Evolutionary conservation across 148 eudicot genomes (phyloP).

Genomic region (Cornus controversa): DNA sequence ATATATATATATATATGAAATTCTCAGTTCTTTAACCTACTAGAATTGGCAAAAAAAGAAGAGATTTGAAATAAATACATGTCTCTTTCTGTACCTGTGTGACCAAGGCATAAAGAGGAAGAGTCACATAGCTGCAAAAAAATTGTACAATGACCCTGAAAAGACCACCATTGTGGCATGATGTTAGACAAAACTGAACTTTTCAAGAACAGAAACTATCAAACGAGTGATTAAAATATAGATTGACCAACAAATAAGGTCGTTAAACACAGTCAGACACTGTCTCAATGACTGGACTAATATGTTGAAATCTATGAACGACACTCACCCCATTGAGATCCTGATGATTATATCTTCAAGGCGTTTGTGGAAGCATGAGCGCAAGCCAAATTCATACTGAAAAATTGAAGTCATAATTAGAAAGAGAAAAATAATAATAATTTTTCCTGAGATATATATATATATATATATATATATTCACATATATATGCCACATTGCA

Average conservation of each 20-base stretch:
- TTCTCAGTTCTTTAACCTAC: no score
- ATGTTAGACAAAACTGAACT: background rate
- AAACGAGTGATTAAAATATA: background rate
- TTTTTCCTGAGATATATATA: no score
- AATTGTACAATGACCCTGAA: background rate
- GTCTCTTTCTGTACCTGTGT: background rate
- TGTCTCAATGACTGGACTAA: background rate
- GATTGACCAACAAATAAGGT: background rate
- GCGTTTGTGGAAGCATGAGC: background rate
- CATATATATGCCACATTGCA: no score
- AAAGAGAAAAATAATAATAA: background rate
- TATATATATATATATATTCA: no score
- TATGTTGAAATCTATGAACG: no score
- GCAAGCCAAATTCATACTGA: conserved; percentile 3
- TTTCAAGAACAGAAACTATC: background rate
- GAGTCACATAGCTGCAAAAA: background rate
- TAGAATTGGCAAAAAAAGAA: background rate
- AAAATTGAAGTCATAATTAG: background rate
- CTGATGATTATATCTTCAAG: conserved; percentile 2
- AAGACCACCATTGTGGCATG: background rate
- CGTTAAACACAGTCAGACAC: background rate
- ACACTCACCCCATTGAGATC: background rate
- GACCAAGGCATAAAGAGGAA: background rate
- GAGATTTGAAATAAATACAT: background rate
- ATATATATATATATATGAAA: no score